Evolutionary conservation across 495 filamentous ascomycete genomes (phyloP), one percentile per base, ranked within the genome.

Genomic region (Lasiosphaeria ovina): DNA sequence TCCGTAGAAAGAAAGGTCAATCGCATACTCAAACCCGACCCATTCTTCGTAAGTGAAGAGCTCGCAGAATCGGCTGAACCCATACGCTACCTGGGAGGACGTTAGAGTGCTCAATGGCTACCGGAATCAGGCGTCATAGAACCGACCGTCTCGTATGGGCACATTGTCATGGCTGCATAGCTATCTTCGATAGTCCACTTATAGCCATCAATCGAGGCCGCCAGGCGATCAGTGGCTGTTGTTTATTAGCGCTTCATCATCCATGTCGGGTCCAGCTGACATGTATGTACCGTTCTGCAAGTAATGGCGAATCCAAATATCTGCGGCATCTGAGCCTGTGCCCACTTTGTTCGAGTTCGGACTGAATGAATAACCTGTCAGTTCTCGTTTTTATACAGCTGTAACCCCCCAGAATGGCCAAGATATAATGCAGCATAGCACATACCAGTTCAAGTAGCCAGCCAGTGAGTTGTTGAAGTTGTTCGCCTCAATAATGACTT

Each of bases 391-490:
- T 24, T 24, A 24, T 24, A 24, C 2, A 2, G 24, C 24, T 24
- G 24, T 24, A 24, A 24, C 2, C 24, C 24, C 2, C 24, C 2
- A 24, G 2, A 24, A 24, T 24, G 24, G 24, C 2, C 24, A 24
- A 24, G 24, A 24, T 24, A 24, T 24, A 24, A 24, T 24, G 24
- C 24, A 24, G 24, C 24, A 24, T 24, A 24, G 24, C 24, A 24
- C 24, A 24, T 2, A 24, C 24, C 87, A 74, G 48, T 69, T 70
- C 16, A 65, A 33, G 35, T 66, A 62, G 3, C 71, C 71, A 0
- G 71, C 84, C 0, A 96, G 79, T 14, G 88, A 89, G 62, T 94
- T 93, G 70, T 96, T 94, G 35, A 78, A 82, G 6, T 77, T 79
- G 3, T 70, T 61, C 1, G 72, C 78, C 70, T 93, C 90, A 9